phyloP scores from a whole-genome alignment of 805 yeast genomes.

The Candida vartiovaarae region DNA sequence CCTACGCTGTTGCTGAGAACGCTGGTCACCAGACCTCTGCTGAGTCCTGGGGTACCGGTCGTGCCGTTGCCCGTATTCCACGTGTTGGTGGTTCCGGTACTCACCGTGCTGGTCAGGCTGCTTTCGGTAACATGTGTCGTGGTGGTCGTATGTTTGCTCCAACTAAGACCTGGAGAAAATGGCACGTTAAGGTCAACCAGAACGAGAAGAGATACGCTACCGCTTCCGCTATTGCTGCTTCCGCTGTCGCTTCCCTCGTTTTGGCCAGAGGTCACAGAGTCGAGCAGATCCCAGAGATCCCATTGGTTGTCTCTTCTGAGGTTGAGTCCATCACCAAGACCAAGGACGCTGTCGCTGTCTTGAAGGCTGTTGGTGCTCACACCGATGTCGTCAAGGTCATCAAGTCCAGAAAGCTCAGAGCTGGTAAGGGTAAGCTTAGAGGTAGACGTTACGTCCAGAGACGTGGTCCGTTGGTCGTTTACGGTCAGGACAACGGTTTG shows the following conservation, averaged over 20 bases:
- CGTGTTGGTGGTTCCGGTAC: slow-evolving; percentile 99
- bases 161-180: slow-evolving; percentile 99
- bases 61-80: slow-evolving; percentile 99
- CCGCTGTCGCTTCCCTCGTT: slow-evolving; percentile 96
- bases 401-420: slow-evolving; percentile 98
- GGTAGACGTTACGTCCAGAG: slow-evolving; percentile 99
- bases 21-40: slow-evolving; percentile 99
- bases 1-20: slow-evolving; percentile 98
- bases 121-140: slow-evolving; percentile 99
- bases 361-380: slow-evolving; percentile 98
- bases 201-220: slow-evolving; percentile 99
- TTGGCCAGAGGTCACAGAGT: slow-evolving; percentile 99
- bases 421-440: slow-evolving; percentile 99
- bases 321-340: slow-evolving; percentile 92
- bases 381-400: slow-evolving; percentile 96
- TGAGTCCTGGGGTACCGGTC: slow-evolving; percentile 99
- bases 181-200: slow-evolving; percentile 99
- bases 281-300: slow-evolving; percentile 96
- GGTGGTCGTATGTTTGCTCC: slow-evolving; percentile 99
- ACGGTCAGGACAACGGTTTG: slow-evolving; percentile 95
- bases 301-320: slow-evolving; percentile 92
- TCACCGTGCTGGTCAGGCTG: slow-evolving; percentile 99
- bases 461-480: slow-evolving; percentile 99
- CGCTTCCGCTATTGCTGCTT: slow-evolving; percentile 99
- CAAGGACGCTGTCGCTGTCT: slow-evolving; percentile 96